phyloP scores from a whole-genome alignment of 306 rosid species.

The Quercus parvula region DNA sequence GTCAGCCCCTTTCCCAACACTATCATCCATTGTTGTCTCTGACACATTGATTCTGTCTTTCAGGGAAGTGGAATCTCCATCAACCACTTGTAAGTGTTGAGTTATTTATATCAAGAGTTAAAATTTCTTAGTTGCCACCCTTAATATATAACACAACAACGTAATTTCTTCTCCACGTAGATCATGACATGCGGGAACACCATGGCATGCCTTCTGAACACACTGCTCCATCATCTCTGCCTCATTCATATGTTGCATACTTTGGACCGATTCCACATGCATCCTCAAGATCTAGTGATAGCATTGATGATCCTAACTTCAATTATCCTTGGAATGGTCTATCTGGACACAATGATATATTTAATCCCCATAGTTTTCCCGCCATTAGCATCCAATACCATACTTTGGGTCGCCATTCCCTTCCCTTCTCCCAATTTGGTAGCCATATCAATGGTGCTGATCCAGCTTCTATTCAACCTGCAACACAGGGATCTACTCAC shows the following conservation, averaged over 20 bases:
- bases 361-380: conserved; percentile 13
- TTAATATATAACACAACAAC: background rate
- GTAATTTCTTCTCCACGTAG: background rate
- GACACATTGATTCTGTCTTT: background rate
- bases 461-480: conserved; percentile 5
- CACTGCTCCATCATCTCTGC: conserved; percentile 1
- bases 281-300: conserved; percentile 12
- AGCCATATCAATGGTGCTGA: conserved; percentile 8
- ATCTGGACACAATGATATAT: conserved; percentile 9
- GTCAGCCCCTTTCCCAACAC: background rate
- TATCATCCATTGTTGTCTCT: background rate
- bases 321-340: conserved; percentile 17
- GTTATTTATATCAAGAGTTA: background rate
- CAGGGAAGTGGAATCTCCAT: conserved; percentile 23
- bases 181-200: conserved; percentile 16
- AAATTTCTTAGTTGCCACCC: background rate
- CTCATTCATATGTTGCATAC: conserved; percentile 16
- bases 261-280: conserved; percentile 17
- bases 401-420: conserved; percentile 16
- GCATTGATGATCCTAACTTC: conserved; percentile 17
- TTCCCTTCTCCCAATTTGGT: conserved; percentile 9
- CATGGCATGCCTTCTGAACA: conserved; percentile 2
- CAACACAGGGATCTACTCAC: conserved; percentile 1
- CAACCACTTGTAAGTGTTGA: conserved; percentile 13
- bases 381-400: conserved; percentile 17